Percentiles rank a stretch among this genome's conserved stretches.
phyloP scores from a whole-genome alignment of 106 monocot species.

The Dendrobium catenatum region DNA sequence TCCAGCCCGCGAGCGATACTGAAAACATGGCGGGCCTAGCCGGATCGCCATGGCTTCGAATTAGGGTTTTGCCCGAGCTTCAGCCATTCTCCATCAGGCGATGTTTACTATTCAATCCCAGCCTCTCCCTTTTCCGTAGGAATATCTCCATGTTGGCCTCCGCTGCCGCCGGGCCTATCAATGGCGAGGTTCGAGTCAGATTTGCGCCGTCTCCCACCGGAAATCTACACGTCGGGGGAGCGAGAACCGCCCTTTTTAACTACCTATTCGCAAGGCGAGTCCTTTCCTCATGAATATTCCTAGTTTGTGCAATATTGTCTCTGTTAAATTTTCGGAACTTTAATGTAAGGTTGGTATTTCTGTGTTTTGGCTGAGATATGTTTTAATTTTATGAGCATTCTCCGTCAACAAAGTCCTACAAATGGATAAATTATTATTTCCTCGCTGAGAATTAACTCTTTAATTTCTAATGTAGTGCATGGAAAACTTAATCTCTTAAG shows the following conservation, averaged over 20 bases:
- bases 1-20: not conserved
- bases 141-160: slow-evolving; percentile 17
- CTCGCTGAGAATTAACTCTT: not conserved
- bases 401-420: not conserved
- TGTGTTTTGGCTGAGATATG: not conserved
- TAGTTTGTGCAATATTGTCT: not conserved
- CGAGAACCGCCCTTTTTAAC: slow-evolving; percentile 68
- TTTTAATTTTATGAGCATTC: not conserved
- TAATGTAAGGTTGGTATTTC: not conserved
- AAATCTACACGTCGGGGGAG: slow-evolving; percentile 68
- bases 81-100: slow-evolving; percentile 16
- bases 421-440: not conserved
- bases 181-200: slow-evolving; percentile 47
- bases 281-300: not conserved
- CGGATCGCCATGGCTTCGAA: slow-evolving; percentile 34
- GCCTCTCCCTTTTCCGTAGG: slow-evolving; percentile 7
- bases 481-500: not conserved
- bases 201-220: slow-evolving; percentile 79
- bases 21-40: slow-evolving; percentile 27
- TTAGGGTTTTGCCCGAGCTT: slow-evolving; percentile 33
- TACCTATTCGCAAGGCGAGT: slow-evolving; percentile 57
- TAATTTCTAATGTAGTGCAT: too few relatives aligned
- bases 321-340: not conserved
- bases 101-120: slow-evolving; percentile 2
- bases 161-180: slow-evolving; percentile 7